These are phyloP conservation scores for Fusarium fracticaudum DNA, from an alignment of 2,329 filamentous ascomycete species.

Conservation along the genomic window DNA sequence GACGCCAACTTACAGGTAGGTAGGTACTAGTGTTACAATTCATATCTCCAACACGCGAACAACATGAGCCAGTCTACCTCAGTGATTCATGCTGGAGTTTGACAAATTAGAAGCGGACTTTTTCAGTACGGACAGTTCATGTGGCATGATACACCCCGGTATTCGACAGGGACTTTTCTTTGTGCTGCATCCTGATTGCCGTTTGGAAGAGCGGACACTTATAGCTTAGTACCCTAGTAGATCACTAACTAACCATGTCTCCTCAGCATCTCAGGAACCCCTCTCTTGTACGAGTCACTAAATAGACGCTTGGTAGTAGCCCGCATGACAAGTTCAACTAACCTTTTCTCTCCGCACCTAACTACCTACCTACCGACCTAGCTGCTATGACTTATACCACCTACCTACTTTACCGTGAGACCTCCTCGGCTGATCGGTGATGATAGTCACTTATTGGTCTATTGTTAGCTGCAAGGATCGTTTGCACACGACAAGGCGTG, in stretches of 20 bases:
- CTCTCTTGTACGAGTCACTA: slow-evolving; percentile 10
- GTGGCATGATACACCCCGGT: slow-evolving; percentile 13
- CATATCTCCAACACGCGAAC: neutral
- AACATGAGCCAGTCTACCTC: neutral
- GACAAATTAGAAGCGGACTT: neutral
- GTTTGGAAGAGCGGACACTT: slow-evolving; percentile 2
- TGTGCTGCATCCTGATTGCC: slow-evolving; percentile 3
- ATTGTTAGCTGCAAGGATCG: slow-evolving; percentile 24
- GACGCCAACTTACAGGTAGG: neutral
- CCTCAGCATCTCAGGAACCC: slow-evolving; percentile 9
- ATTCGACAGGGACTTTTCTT: neutral
- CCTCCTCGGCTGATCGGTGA: slow-evolving; percentile 12
- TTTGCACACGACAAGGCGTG: slow-evolving; percentile 32
- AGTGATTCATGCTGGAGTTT: neutral
- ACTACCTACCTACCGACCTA: neutral
- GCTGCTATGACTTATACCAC: neutral
- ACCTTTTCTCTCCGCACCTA: slow-evolving; percentile 3
- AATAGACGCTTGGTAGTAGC: neutral
- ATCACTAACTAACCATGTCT: slow-evolving; percentile 13
- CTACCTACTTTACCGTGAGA: neutral
- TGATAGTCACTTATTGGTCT: neutral
- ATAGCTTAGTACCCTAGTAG: neutral
- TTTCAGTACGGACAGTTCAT: neutral
- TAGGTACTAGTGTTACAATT: neutral
- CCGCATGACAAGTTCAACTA: slow-evolving; percentile 13